Conservation (phyloP, 257 asterid species). For the Nicotiana tomentosiformis region DNA sequence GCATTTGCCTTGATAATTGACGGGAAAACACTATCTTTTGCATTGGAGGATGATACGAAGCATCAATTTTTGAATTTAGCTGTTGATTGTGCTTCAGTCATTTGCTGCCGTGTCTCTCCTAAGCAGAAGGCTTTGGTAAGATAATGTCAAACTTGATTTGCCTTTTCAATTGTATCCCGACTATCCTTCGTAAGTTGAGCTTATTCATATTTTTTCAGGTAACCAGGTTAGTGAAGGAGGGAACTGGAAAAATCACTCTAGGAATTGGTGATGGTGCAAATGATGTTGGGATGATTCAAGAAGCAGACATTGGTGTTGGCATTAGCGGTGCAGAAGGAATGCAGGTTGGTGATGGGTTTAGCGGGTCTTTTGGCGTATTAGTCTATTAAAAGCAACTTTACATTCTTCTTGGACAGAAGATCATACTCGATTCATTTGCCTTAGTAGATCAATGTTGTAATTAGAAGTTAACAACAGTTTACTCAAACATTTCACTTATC, state of each 20-base stretch:
- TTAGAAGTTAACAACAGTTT: not conserved
- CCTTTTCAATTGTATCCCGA: not conserved
- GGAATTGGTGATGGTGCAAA: conserved; percentile 99
- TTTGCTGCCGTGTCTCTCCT: conserved; percentile 99
- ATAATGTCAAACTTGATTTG: conserved; percentile 12
- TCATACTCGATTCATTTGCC: not conserved
- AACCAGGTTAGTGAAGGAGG: conserved; percentile 92
- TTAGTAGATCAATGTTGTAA: not conserved
- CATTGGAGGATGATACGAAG: conserved; percentile 83
- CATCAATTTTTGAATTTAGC: conserved; percentile 75
- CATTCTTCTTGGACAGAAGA: not conserved
- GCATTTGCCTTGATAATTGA: conserved; percentile 96
- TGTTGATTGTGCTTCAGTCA: conserved; percentile 89
- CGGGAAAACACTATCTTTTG: conserved; percentile 78
- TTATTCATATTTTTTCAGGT: conserved; percentile 37
- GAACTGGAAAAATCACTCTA: conserved; percentile 88
- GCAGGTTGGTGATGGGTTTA: conserved; percentile 65
- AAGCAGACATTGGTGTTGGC: conserved; percentile 99
- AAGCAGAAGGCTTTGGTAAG: conserved; percentile 92
- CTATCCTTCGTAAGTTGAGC: not conserved
- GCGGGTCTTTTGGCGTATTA: not conserved
- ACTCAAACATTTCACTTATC: not conserved
- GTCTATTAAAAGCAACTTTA: not conserved
- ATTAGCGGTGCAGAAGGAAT: conserved; percentile 99
- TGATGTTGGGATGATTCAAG: conserved; percentile 99